Evolutionary conservation across 176 grass and related monocot genomes (phyloP), one percentile per base, ranked within the genome.

Genomic region (Tuctoria greenei): DNA sequence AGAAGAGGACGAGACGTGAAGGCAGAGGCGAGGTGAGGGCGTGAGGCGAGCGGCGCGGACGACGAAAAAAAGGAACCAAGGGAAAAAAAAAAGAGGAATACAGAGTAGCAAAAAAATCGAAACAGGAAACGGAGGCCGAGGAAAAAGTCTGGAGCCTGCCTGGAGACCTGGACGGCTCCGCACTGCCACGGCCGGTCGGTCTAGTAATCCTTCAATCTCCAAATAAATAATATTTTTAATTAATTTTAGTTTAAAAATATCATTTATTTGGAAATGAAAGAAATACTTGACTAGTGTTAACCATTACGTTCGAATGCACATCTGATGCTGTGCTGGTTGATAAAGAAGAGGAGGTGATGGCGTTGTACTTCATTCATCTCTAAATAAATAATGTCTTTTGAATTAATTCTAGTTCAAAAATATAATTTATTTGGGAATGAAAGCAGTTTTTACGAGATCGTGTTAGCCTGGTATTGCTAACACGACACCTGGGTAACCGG

Each of bases 11-110:
- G 66, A 47, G 23, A 31, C 25, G 58, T 16, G 26, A 26, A 25
- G 9, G 49, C 47, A 16, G 76, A 44, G 51, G 51, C 51, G 82
- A 16, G 58, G 62, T 13, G 75, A 41, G 45, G 82, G 11, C 45
- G 62, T 13, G 75, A 41, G 45, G 62, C 15, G 76, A 57, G 50
- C 44, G 20, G 79, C 49, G 69, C 35, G 18, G 18, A 2, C 20
- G 67, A 66, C 5, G 60, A 39, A 42, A 21, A 25, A 4, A 42
- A n/a, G 0, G 9, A 35, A 11, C 14, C 10, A 39, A 26, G 7
- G 2, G 10, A 23, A 4, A 20, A 18, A 5, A 5, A 18, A 18
- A 4, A 25, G 1, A 2, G 25, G 1, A 21, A 26, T 18, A 37
- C 69, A 56, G 5, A 1, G 73, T 27, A 11, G 46, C 59, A 43